These are phyloP conservation scores for Aspergillus taichungensis DNA, from an alignment of 495 filamentous ascomycete species.

Conservation along the genomic window DNA sequence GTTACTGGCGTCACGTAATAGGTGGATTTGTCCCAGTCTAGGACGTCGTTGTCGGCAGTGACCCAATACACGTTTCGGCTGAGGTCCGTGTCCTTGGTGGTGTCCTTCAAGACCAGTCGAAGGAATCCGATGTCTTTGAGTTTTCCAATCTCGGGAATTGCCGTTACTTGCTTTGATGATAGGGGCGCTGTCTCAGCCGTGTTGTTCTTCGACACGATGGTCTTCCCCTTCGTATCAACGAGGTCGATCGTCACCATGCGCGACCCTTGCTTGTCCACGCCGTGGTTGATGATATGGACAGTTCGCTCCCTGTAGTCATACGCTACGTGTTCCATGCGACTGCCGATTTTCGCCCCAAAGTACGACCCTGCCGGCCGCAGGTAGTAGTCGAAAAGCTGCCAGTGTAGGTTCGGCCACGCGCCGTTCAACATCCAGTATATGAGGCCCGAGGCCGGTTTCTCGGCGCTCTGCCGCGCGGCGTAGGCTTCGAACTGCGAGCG, in stretches of 20 bases:
- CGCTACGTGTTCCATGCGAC: conserved; percentile 45
- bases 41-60: conserved; percentile 32
- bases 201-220: conserved; percentile 20
- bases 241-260: conserved; percentile 39
- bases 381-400: conserved; percentile 60
- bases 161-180: conserved; percentile 17
- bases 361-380: conserved; percentile 48
- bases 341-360: conserved; percentile 49
- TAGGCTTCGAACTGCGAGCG: conserved; percentile 52
- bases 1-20: conserved; percentile 53
- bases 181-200: conserved; percentile 12
- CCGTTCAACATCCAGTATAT: conserved; percentile 66
- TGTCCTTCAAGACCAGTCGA: conserved; percentile 34
- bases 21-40: conserved; percentile 47
- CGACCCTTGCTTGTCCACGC: conserved; percentile 29
- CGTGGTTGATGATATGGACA: conserved; percentile 50
- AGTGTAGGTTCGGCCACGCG: conserved; percentile 57
- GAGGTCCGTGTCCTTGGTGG: conserved; percentile 13
- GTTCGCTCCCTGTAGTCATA: conserved; percentile 41
- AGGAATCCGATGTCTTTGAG: conserved; percentile 44
- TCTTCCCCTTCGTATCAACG: conserved; percentile 38
- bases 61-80: conserved; percentile 61
- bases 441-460: conserved; percentile 47
- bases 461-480: conserved; percentile 39
- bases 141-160: conserved; percentile 19